phyloP scores from a whole-genome alignment of 2,329 filamentous ascomycete genomes.

The Lasiodiplodia sp. region DNA sequence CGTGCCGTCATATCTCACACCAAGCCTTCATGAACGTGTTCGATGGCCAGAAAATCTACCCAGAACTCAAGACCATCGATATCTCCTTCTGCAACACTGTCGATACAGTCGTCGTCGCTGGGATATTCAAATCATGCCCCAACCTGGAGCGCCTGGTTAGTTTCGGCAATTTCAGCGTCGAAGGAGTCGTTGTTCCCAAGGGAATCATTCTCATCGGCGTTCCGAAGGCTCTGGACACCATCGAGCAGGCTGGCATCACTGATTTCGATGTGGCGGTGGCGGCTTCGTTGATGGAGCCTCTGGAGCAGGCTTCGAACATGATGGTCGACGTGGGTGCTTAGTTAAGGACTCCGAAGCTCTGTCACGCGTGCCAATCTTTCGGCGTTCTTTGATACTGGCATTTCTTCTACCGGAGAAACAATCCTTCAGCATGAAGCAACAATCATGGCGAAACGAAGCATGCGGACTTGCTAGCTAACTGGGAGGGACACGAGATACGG shows the following conservation, averaged over 20 bases:
- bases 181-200: constrained; percentile 62
- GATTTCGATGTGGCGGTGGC: constrained; percentile 1
- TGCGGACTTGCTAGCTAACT: neutral
- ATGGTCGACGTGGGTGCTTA: constrained; percentile 11
- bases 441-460: neutral
- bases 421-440: neutral
- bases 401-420: neutral
- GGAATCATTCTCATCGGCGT: constrained; percentile 68
- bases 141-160: constrained; percentile 64
- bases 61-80: constrained; percentile 74
- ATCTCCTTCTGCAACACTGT: constrained; percentile 77
- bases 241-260: constrained; percentile 57
- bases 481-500: neutral
- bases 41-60: constrained; percentile 65
- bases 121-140: constrained; percentile 70
- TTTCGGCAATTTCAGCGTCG: constrained; percentile 69
- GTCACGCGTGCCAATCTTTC: neutral
- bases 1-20: constrained; percentile 80
- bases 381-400: neutral
- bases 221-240: constrained; percentile 64
- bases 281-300: constrained; percentile 16
- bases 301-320: constrained; percentile 10
- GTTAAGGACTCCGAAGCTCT: neutral
- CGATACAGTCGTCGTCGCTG: constrained; percentile 69
- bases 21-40: constrained; percentile 80